Base-by-base conservation (phyloP, 371 early-diverging fungal species). In the Nematocida homosporus region DNA sequence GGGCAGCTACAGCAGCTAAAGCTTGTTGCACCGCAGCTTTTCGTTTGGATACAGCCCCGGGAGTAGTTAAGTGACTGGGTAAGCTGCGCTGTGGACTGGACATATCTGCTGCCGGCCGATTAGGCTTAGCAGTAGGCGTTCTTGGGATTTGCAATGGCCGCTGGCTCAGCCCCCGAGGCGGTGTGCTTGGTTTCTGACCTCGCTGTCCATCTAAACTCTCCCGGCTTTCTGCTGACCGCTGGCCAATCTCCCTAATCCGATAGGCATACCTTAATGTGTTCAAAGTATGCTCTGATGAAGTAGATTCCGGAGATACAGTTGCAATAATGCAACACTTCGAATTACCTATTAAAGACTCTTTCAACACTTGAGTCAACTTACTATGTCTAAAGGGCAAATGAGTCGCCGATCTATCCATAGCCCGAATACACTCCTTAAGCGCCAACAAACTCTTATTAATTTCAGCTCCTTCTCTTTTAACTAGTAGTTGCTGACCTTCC, bases 311-410 rank as follows among this genome's bases (percentile, higher is more conserved):
- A 32, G 75, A 72, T 27, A 98, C 87, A 78, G 94, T 96, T 20
- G 95, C 95, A 88, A 98, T 93, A 95, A 98, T 98, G 20, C 93
- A 86, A 1, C 93, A 93, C 82, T 95, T 94, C 78, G 91, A 90
- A 80, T 94, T 94, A n/a, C 94, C 95, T 18, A 90, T 81, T 29
- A 83, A 69, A 61, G 91, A 91, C 81, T 92, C 89, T 80, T 93
- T 91, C 56, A 98, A 85, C 65, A 95, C 78, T 81, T 91, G 91
- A 5, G 98, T 97, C 40, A 95, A 80, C 86, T 94, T 95, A 2
- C 93, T 93, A 85, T 96, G 92, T 79, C 99, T 86, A 81, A 92
- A 98, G 0, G 97, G 96, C 29, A 97, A 86, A 83, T 94, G 93
- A n/a, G 84, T 80, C 41, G 89, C 91, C 67, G 90, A 87, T 78